phyloP scores from a whole-genome alignment of 805 yeast genomes.

The Maudiozyma bulderi region DNA sequence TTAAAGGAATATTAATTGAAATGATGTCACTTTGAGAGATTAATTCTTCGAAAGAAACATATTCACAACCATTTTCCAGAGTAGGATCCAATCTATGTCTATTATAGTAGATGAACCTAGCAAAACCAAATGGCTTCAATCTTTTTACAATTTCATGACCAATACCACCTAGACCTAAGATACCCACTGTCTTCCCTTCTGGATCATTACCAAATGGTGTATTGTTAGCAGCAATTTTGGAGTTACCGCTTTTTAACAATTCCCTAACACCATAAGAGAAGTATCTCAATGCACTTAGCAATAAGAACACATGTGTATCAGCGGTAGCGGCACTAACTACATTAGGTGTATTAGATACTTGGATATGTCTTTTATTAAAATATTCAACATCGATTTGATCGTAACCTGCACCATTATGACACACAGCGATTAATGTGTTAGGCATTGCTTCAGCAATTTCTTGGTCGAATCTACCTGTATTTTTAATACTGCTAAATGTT shows the following conservation, averaged over 20 bases:
- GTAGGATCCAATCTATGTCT: conserved; percentile 50
- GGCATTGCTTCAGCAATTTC: conserved; percentile 53
- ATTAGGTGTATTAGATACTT: conserved; percentile 57
- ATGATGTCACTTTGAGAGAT: conserved; percentile 56
- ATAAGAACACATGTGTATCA: conserved; percentile 53
- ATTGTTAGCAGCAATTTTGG: conserved; percentile 50
- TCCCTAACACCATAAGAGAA: conserved; percentile 51
- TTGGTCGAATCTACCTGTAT: conserved; percentile 57
- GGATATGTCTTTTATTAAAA: conserved; percentile 43
- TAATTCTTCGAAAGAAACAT: conserved; percentile 63
- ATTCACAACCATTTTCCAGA: conserved; percentile 59
- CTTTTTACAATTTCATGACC: conserved; percentile 73
- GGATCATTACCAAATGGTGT: conserved; percentile 67
- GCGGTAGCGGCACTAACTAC: conserved; percentile 68
- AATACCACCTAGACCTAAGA: conserved; percentile 84
- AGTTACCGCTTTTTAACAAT: conserved; percentile 44
- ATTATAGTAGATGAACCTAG: conserved; percentile 62
- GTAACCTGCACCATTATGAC: conserved; percentile 69
- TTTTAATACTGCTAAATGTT: conserved; percentile 41
- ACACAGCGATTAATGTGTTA: conserved; percentile 38
- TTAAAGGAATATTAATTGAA: conserved; percentile 70
- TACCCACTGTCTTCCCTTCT: conserved; percentile 65
- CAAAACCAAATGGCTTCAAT: conserved; percentile 68
- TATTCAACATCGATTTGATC: conserved; percentile 58
- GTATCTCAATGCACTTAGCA: conserved; percentile 57